Base-by-base conservation (phyloP, 441 rosid genomes). In the Sinapis alba region DNA sequence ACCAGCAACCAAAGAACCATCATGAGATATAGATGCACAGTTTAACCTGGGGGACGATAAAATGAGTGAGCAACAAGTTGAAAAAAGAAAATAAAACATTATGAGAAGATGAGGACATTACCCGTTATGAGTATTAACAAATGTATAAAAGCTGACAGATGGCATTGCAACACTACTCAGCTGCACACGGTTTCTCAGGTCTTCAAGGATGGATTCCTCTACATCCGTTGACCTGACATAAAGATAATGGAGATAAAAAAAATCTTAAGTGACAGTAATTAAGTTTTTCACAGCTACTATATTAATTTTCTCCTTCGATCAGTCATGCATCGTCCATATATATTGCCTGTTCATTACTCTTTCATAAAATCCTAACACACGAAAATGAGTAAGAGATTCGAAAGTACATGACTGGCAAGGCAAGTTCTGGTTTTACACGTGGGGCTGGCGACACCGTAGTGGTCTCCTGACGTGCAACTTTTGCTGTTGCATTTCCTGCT, bases 1-100 rank as follows among this genome's bases (percentile, higher is more conserved):
- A 80, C 93, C 94, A 73, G 90, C 95, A 72, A 96, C 95, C 87
- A 96, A 80, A 78, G 98, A 92, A 72, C 99, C 99, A 85, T 96
- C 98, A 75, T 92, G 98, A 59, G 98, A 94, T 81, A 92, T 88
- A 61, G 98, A 87, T 63, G 96, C 87, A 80, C 96, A 87, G 76
- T 91, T 93, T 78, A 93, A 80, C 74, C 97, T 90, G 83, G 21
- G 61, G 79, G 56, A 8, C 47, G 32, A 51, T 41, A 54, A 45
- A 18, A 5, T 57, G 47, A 36, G 71, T 26, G 32, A 77, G 75
- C 13, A 73, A 50, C 32, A 61, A 38, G 27, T 26, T 69, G 58
- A 38, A 62, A 70, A 59, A 30, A 62, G 47, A 53, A 34, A 66
- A 24, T 4, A 16, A 15, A 54, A 28, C 62, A 73, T 41, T 67